Evolutionary conservation across 164 flowering plant genomes (phyloP).

Genomic region (Protea cynaroides): DNA sequence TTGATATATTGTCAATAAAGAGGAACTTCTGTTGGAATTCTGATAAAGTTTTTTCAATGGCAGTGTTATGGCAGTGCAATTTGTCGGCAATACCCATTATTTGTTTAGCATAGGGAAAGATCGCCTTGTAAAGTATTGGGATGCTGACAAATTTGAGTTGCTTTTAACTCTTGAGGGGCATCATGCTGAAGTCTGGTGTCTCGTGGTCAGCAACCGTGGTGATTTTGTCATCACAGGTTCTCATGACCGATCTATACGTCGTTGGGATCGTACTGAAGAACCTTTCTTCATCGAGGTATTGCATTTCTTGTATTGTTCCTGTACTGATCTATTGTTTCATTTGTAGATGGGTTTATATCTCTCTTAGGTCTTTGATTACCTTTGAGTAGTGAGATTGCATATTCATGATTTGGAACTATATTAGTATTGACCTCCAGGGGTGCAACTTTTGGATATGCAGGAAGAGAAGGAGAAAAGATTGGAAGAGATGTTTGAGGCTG

Average conservation of each 20-base stretch:
- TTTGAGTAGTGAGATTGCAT: not conserved
- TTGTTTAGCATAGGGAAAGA: conserved; percentile 93
- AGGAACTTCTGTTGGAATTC: not conserved
- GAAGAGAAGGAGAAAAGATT: conserved; percentile 94
- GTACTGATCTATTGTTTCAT: not conserved
- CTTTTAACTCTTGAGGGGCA: conserved; percentile 96
- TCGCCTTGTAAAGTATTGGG: conserved; percentile 92
- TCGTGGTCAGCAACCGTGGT: conserved; percentile 81
- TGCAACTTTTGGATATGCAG: conserved; percentile 34
- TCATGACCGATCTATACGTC: conserved; percentile 88
- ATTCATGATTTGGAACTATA: not conserved
- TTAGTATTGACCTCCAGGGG: not conserved
- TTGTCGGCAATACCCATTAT: conserved; percentile 89
- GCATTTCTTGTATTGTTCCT: conserved; percentile 3
- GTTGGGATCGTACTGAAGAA: conserved; percentile 98
- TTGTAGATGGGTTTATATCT: not conserved
- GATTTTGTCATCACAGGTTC: conserved; percentile 93
- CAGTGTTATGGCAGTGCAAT: conserved; percentile 90
- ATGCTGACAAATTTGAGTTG: conserved; percentile 96
- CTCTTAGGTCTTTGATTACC: not conserved
- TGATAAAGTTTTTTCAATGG: conserved; percentile 22
- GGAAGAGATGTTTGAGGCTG: conserved; percentile 91
- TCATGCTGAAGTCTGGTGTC: conserved; percentile 85
- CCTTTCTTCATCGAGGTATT: conserved; percentile 90
- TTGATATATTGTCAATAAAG: not conserved